A percentile compares a stretch with the other conserved stretches of the same genome.
Conservation (phyloP, 257 asterid genomes). For the Nyctanthes arbortristis region DNA sequence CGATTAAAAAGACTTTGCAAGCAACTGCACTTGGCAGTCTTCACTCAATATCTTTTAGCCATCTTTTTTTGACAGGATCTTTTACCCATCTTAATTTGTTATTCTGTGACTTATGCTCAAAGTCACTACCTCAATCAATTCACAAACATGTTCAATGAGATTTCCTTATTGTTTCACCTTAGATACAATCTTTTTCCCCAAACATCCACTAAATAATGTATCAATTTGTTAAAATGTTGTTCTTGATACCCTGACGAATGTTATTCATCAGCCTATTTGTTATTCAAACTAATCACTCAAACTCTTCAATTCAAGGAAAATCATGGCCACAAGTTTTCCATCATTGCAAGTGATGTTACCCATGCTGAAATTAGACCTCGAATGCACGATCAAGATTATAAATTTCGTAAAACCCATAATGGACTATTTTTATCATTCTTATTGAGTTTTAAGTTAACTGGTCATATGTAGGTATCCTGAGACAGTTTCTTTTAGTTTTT, state of each 20-base stretch:
- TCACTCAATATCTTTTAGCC: not conserved
- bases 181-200: not conserved
- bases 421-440: no score
- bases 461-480: no score
- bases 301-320: not conserved
- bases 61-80: no score
- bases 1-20: no score
- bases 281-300: not conserved
- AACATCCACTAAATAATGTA: not conserved
- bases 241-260: not conserved
- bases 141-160: not conserved
- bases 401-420: no score
- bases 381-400: no score
- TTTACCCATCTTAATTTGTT: not conserved
- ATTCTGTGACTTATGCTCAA: not conserved
- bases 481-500: no score
- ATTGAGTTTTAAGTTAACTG: no score
- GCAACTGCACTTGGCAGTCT: not conserved
- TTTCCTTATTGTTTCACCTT: not conserved
- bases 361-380: no score
- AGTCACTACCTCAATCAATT: not conserved
- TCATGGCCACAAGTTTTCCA: not conserved
- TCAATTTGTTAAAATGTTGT: not conserved
- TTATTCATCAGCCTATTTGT: no score
- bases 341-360: no score